Evolutionary conservation across 1,284 basidiomycete species (phyloP).

Genomic region (Cryptococcus sp.): DNA sequence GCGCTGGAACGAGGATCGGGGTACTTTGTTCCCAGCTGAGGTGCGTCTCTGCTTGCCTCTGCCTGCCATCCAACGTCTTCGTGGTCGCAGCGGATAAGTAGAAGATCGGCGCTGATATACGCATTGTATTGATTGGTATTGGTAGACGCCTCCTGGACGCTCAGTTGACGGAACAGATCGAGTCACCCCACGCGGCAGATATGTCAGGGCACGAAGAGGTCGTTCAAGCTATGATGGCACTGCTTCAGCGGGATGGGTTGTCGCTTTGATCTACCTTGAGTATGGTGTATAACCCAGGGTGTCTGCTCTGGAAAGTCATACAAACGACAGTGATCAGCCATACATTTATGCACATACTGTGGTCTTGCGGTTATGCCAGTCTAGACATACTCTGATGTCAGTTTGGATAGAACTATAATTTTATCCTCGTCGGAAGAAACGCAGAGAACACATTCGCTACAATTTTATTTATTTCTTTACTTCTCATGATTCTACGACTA

Average conservation of each 20-base stretch:
- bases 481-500: too few species aligned
- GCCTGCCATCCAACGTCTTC: background rate
- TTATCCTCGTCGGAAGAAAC: too few species aligned
- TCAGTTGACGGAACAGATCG: conserved; percentile 61
- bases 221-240: conserved; percentile 67
- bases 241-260: conserved; percentile 58
- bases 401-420: too few species aligned
- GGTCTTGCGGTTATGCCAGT: too few species aligned
- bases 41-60: conserved; percentile 21
- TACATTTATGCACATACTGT: too few species aligned
- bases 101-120: conserved; percentile 6
- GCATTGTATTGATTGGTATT: conserved; percentile 42
- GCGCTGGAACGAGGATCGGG: conserved; percentile 83
- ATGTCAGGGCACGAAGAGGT: conserved; percentile 62
- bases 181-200: conserved; percentile 55
- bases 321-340: too few species aligned
- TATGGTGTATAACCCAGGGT: too few species aligned
- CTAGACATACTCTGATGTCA: too few species aligned
- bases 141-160: conserved; percentile 64
- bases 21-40: conserved; percentile 87
- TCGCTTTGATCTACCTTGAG: conserved; percentile 10
- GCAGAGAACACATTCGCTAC: too few species aligned
- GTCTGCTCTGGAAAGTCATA: too few species aligned
- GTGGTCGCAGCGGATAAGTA: background rate
- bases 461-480: too few species aligned